These are phyloP conservation scores for Clavispora vitiphila DNA, from an alignment of 805 yeast genomes.

Conservation along the genomic window DNA sequence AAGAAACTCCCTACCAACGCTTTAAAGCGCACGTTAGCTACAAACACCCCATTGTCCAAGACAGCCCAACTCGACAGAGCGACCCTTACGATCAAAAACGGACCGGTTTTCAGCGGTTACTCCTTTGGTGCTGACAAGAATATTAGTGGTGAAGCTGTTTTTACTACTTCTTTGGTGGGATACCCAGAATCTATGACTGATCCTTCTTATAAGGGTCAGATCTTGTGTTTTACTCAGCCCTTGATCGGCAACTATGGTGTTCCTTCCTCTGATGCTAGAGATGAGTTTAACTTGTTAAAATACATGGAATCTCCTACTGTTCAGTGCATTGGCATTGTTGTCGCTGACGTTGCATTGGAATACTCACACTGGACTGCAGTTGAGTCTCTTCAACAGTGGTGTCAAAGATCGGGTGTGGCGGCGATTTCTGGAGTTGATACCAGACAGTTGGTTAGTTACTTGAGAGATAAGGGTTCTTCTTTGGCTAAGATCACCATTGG, in stretches of 20 bases:
- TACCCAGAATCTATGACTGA: conserved; percentile 99
- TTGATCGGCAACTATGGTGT: conserved; percentile 98
- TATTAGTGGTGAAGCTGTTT: conserved; percentile 95
- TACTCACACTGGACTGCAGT: conserved; percentile 99
- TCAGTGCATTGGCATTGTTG: conserved; percentile 95
- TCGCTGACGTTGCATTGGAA: conserved; percentile 89
- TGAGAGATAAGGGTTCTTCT: conserved; percentile 95
- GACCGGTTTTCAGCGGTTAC: conserved; percentile 87
- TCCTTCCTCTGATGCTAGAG: conserved; percentile 77
- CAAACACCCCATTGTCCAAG: conserved; percentile 27
- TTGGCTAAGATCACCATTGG: conserved; percentile 87
- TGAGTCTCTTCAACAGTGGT: conserved; percentile 92
- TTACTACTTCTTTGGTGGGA: conserved; percentile 96
- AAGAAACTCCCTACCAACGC: conserved; percentile 2
- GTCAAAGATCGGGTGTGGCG: conserved; percentile 93
- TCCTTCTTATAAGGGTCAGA: conserved; percentile 97
- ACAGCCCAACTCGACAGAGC: conserved; percentile 64
- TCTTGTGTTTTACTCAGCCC: conserved; percentile 94
- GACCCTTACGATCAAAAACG: conserved; percentile 84
- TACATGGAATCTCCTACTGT: conserved; percentile 88
- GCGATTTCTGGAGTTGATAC: conserved; percentile 96
- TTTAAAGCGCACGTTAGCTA: conserved; percentile 29
- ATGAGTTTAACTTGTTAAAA: conserved; percentile 78
- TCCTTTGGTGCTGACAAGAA: conserved; percentile 95
- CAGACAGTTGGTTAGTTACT: conserved; percentile 83